Percentiles rank a stretch among this genome's conserved stretches.
phyloP scores from a whole-genome alignment of 2,329 filamentous ascomycete genomes.

The Teratosphaeriaceae sp. region DNA sequence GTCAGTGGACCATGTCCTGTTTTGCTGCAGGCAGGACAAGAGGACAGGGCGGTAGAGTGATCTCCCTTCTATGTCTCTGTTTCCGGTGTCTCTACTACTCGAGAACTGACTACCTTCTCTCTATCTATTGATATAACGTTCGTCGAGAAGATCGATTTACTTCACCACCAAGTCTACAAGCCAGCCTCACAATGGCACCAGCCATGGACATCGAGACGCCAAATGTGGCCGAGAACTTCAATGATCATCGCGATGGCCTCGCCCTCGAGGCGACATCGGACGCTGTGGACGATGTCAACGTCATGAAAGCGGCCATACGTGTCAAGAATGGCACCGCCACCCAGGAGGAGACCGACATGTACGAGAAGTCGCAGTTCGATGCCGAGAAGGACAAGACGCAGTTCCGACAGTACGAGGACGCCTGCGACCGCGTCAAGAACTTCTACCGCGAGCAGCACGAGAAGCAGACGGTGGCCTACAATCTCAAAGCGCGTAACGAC shows the following conservation, averaged over 20 bases:
- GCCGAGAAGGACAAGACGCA: conserved; percentile 68
- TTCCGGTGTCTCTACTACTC: background rate
- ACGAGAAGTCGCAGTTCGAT: conserved; percentile 61
- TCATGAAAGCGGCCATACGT: conserved; percentile 50
- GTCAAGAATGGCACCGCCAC: conserved; percentile 41
- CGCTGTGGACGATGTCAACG: conserved; percentile 54
- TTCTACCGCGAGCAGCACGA: conserved; percentile 71
- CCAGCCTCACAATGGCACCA: conserved; percentile 43
- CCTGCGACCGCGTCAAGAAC: conserved; percentile 75
- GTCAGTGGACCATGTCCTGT: background rate
- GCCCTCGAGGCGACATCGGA: conserved; percentile 54
- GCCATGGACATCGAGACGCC: conserved; percentile 37
- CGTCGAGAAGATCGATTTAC: too few relatives aligned
- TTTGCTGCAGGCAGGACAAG: too few relatives aligned
- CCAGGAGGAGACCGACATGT: conserved; percentile 42
- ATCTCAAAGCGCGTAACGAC: conserved; percentile 68
- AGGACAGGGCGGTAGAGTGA: too few relatives aligned
- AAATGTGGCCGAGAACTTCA: conserved; percentile 37
- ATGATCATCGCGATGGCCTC: conserved; percentile 48
- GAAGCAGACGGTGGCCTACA: conserved; percentile 76
- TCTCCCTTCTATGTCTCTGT: background rate
- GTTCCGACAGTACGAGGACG: conserved; percentile 77
- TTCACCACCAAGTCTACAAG: too few relatives aligned
- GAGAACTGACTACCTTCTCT: too few relatives aligned
- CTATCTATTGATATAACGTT: too few relatives aligned